phyloP scores from a whole-genome alignment of 208 protist genomes.

The Endotrypanum monterogeii region DNA sequence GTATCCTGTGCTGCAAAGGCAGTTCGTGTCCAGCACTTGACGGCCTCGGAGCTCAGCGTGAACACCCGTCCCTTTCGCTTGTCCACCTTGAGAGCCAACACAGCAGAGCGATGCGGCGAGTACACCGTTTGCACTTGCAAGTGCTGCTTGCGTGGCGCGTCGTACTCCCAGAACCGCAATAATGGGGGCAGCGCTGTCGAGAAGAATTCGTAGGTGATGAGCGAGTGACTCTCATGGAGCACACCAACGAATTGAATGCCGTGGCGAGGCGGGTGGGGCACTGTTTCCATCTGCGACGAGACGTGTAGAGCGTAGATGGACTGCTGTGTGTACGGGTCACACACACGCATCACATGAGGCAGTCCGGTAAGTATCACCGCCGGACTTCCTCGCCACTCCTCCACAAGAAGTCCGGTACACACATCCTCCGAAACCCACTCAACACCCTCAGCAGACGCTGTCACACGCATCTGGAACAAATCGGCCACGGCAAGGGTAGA shows the following conservation, averaged over 20 bases:
- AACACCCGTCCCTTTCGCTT: constrained; percentile 67
- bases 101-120: constrained; percentile 62
- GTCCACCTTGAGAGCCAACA: constrained; percentile 64
- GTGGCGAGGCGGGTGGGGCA: constrained; percentile 62
- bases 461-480: constrained; percentile 67
- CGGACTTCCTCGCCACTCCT: constrained; percentile 70
- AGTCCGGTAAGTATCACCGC: constrained; percentile 81
- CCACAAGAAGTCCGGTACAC: constrained; percentile 72
- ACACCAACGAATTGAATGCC: constrained; percentile 82
- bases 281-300: constrained; percentile 85
- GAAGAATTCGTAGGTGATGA: constrained; percentile 87
- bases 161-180: constrained; percentile 85
- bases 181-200: constrained; percentile 58
- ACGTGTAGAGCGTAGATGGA: constrained; percentile 87
- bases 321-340: constrained; percentile 87
- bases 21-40: constrained; percentile 84
- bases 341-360: constrained; percentile 79
- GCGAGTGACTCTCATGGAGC: constrained; percentile 56
- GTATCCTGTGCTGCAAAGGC: constrained; percentile 51
- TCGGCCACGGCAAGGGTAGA: constrained; percentile 74
- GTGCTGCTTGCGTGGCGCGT: constrained; percentile 52
- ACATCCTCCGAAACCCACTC: constrained; percentile 76
- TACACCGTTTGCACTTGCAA: constrained; percentile 80
- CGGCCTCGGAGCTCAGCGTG: constrained; percentile 59
- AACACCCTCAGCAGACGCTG: constrained; percentile 68